Evolutionary conservation across 2,329 filamentous ascomycete genomes (phyloP).

Genomic region (Geosmithia flava): DNA sequence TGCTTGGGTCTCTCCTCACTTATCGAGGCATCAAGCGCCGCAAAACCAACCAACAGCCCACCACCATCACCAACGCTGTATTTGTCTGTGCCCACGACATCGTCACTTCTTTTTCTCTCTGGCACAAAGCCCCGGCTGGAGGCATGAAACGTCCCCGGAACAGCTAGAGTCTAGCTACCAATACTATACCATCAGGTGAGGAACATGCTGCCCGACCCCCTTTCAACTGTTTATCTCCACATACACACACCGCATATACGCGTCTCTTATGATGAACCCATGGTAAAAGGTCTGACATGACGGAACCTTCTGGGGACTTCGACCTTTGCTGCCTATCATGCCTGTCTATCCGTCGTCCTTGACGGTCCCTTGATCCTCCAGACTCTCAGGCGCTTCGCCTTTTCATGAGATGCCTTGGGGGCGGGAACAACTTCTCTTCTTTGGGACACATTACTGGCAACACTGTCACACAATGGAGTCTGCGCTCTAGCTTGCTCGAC

Average conservation of each 20-base stretch:
- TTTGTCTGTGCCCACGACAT: not conserved
- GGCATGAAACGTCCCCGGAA: not conserved
- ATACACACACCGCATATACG: not conserved
- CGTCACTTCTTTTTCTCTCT: not conserved
- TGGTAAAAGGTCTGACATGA: conserved; percentile 56
- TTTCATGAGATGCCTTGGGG: not conserved
- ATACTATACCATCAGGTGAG: not conserved
- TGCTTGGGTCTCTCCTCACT: too few relatives aligned
- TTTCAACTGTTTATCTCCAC: not conserved
- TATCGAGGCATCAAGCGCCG: too few relatives aligned
- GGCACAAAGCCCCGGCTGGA: not conserved
- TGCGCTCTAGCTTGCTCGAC: conserved; percentile 12
- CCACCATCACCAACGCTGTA: not conserved
- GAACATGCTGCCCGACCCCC: not conserved
- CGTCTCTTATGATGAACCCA: conserved; percentile 34
- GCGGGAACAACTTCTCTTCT: not conserved
- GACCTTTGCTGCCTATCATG: not conserved
- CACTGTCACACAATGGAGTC: conserved; percentile 1
- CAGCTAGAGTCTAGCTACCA: too few relatives aligned
- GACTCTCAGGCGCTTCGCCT: not conserved
- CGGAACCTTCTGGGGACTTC: conserved; percentile 26
- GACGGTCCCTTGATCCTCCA: not conserved
- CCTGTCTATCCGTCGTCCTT: not conserved
- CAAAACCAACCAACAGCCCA: too few relatives aligned
- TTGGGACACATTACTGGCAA: not conserved